Base-by-base conservation (phyloP, 169 alveolate species). In the Plasmodium vinckei region DNA sequence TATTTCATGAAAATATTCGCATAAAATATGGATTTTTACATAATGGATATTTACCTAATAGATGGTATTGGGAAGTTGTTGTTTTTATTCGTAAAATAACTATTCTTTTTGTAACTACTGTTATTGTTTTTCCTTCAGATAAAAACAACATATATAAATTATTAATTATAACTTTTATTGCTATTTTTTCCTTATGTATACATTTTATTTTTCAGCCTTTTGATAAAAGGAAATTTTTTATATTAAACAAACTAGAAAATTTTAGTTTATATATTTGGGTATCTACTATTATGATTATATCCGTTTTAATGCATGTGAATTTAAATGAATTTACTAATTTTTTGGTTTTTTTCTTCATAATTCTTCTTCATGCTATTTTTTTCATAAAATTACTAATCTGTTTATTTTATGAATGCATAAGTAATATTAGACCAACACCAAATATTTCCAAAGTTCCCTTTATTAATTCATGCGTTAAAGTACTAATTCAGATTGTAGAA, bases 51-150 rank as follows among this genome's bases (percentile, higher is more conserved):
- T 87, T 88, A 68, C 92, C 88, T 51, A 92, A 87, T 42, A 94
- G 77, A 92, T 95, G 97, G 97, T 95, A 82, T 89, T 95, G 97
- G 97, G 97, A 95, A 75, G 87, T 91, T 15, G 86, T 95, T 17
- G 97, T 95, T 73, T 95, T 95, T 92, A 86, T 94, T 12, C 70
- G 97, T 15, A 95, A 95, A 61, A 71, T 94, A 71, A 47, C 91
- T 61, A 95, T 95, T 13, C 91, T 95, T 25, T 93, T 95, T 49
- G 92, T 93, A 57, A 94, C 95, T 53, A 92, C 95, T 44, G 92
- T 94, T 53, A 94, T 91, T 53, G 46, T 94, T 33, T 92, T 93
- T 19, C 95, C 95, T 27, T 86, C 95, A 9, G 91, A 90, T n/a
- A 89, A 89, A 68, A 53, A 60, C 21, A 92, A 94, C 63, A 92